phyloP scores from a whole-genome alignment of 768 basidiomycete genomes.

The Phlebiopsis gigantea region DNA sequence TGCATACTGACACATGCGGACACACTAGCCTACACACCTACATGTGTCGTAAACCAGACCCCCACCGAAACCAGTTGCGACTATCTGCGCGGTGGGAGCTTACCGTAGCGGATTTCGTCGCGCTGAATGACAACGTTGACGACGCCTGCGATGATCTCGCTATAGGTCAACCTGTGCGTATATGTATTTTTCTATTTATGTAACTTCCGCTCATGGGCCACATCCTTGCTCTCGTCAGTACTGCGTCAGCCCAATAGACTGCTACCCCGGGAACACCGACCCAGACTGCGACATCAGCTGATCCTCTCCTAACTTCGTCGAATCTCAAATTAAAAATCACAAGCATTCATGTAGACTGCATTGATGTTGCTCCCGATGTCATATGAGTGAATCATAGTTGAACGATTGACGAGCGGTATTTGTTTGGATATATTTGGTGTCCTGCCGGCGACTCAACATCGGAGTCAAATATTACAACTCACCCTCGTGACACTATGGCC shows the following conservation, averaged over 20 bases:
- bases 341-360: too few relatives aligned
- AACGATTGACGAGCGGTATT: too few relatives aligned
- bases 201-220: not conserved
- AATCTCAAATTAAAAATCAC: too few relatives aligned
- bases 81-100: not conserved
- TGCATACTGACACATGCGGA: not conserved
- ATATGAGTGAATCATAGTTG: too few relatives aligned
- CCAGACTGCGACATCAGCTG: not conserved
- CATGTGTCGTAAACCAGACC: not conserved
- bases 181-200: too few relatives aligned
- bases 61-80: not conserved
- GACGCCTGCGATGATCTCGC: constrained; percentile 1
- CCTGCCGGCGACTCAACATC: too few relatives aligned
- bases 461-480: too few relatives aligned
- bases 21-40: constrained; percentile 1
- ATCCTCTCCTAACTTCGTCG: too few relatives aligned
- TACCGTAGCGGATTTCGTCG: not conserved
- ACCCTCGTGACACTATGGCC: too few relatives aligned
- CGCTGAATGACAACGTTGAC: constrained; percentile 3
- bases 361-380: too few relatives aligned
- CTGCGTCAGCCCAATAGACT: not conserved
- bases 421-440: too few relatives aligned
- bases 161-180: not conserved
- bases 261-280: not conserved
- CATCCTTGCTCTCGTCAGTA: not conserved